Base-by-base conservation (phyloP, 2,329 filamentous ascomycete genomes). In the Fusarium chlamydosporum region DNA sequence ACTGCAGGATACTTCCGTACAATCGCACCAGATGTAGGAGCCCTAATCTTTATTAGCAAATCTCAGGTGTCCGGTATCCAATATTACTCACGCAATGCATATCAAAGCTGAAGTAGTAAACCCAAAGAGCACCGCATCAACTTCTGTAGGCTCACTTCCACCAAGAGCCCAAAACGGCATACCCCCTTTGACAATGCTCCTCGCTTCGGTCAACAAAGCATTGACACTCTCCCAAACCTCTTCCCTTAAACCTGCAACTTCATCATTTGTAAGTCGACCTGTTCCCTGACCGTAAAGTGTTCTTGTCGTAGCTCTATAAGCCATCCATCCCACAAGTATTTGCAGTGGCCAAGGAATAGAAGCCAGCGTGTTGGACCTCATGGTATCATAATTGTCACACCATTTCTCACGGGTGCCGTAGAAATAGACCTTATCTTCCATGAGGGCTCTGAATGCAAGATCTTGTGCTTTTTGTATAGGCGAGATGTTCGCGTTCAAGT, bases 371-470 rank as follows among this genome's bases (percentile, higher is more conserved):
- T 84, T 77, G 51, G 82, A 81, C 16, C 88, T 84, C 86, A 89
- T 89, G 15, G 78, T 75, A 61, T 86, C 82, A 78, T 86, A 90
- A 73, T 90, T 89, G 57, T 86, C 78, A 4, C 82, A 74, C 88
- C 88, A 91, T 63, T 82, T 80, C 76, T 91, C 88, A 40, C 81
- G 79, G 1, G 66, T 75, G 81, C 84, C 79, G 60, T 84, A 88
- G 66, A 89, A 90, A 71, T 85, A 86, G 15, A 88, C 65, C 74
- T 85, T 88, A 20, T 91, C 87, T 76, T 91, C 88, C 26, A 90
- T 61, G 52, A 91, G 68, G 0, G 86, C 83, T 16, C 83, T 77
- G 2, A 90, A 62, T 0, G 82, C 84, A 10, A 88, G 72, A 74
- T 90, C 88, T 1, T 82, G 76, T 0, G 83, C 81, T 40, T 73